Evolutionary conservation across 108 stramenopile genomes (phyloP), one percentile per base, ranked within the genome.

Genomic region (Fragilaria radians): DNA sequence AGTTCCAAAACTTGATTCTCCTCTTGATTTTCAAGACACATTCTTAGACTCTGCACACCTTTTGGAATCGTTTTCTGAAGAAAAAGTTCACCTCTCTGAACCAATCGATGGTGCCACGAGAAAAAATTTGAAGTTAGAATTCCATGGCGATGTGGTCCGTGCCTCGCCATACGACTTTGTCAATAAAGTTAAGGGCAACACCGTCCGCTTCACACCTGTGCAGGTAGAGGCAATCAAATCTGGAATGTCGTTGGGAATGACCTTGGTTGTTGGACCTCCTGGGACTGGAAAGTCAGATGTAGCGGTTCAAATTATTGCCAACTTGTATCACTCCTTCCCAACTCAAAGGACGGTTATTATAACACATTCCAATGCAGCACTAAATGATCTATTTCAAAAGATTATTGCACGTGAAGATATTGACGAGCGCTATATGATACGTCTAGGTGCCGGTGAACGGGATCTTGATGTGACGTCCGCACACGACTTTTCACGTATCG

Each of bases 371-470:
- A 99, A 99, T 75, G 96, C 97, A 50, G 98, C 98, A 0, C 71
- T 99, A 36, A 99, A 99, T 67, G 98, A 99, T 67, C 79, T 99
- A 25, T 99, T 99, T 59, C 85, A 90, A 62, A 99, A 99, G 62
- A 85, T 99, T 30, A 90, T 95, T 88, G 86, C 85, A 46, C 74
- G 88, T 29, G 85, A 87, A 5, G 91, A 93, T 55, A 67, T 94
- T 28, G 90, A 91, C 32, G 89, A 89, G 51, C 61, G 95, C 11
- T 95, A 96, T 59, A 60, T 97, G 68, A 77, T 99, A 9, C 91
- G 98, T 11, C 78, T 99, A 14, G 98, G 98, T 25, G 65, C 85
- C 0, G 98, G 98, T 4, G 95, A 96, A 66, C 69, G 83, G 26
- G 94, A 96, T 59, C 74, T 99, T 45, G 54, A 82, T 32, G 78